These are phyloP conservation scores for Chytridium lagenaria DNA, from an alignment of 371 early-diverging fungal species.

Conservation along the genomic window DNA sequence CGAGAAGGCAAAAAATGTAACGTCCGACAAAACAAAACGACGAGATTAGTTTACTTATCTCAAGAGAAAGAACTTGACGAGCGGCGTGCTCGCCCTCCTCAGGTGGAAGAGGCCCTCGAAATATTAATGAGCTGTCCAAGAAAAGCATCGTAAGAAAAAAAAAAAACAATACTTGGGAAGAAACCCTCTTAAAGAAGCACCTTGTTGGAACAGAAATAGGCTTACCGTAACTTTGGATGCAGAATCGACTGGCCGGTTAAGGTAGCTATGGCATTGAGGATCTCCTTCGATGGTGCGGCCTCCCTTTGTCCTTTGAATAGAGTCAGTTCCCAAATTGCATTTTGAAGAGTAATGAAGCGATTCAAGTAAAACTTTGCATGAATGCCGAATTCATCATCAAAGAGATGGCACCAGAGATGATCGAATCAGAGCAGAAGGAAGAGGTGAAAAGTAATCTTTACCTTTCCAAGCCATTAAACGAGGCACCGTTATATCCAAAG, in stretches of 20 bases:
- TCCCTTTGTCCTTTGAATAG: neutral
- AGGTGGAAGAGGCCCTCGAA: constrained; percentile 49
- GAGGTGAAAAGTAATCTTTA: constrained; percentile 13
- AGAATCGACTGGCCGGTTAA: constrained; percentile 34
- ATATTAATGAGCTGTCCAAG: constrained; percentile 47
- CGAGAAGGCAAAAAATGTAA: too few relatives aligned
- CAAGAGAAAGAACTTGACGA: constrained; percentile 49
- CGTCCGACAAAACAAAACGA: too few relatives aligned
- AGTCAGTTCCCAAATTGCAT: too few relatives aligned
- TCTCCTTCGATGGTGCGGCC: constrained; percentile 40
- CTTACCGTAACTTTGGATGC: constrained; percentile 42
- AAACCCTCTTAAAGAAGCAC: neutral
- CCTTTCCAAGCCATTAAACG: constrained; percentile 49
- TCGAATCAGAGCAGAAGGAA: neutral
- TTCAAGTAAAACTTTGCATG: neutral
- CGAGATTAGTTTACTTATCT: constrained; percentile 33
- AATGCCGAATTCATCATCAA: neutral
- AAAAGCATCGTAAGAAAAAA: neutral
- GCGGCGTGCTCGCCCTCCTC: constrained; percentile 55
- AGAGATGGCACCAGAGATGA: too few relatives aligned
- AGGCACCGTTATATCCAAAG: constrained; percentile 48
- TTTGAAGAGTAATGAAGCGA: neutral
- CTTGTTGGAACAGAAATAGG: neutral
- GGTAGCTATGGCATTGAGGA: constrained; percentile 46
- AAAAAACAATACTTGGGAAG: too few relatives aligned